These are phyloP conservation scores for Tulasnella sp. DNA, from an alignment of 768 basidiomycete species.

Conservation along the genomic window DNA sequence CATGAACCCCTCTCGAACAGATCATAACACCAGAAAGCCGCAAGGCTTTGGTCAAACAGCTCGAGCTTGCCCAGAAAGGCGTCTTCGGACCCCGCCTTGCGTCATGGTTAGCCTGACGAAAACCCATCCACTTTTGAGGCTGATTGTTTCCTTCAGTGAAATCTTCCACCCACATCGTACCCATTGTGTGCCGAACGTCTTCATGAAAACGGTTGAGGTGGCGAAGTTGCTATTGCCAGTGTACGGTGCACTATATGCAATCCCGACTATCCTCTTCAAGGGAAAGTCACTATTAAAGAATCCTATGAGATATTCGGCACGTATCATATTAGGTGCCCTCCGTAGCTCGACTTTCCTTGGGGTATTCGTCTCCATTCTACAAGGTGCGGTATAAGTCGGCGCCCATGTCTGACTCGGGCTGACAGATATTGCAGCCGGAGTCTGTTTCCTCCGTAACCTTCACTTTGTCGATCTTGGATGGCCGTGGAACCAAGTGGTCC, in stretches of 20 bases:
- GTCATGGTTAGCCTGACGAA: conserved; percentile 1
- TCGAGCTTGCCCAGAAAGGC: not conserved
- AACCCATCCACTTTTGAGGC: not conserved
- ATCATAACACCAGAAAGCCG: conserved; percentile 6
- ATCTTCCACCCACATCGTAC: conserved; percentile 4
- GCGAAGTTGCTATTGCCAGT: conserved; percentile 54
- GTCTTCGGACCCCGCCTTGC: not conserved
- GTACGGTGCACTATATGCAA: conserved; percentile 81
- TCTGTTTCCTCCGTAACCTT: conserved; percentile 1
- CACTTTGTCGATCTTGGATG: not conserved
- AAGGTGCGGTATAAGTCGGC: conserved; percentile 39
- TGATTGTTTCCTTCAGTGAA: conserved; percentile 2
- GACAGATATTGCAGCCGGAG: not conserved
- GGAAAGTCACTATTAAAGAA: conserved; percentile 48
- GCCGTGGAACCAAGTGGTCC: conserved; percentile 1
- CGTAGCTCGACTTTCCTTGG: conserved; percentile 86
- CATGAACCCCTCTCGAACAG: not conserved
- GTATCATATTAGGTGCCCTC: conserved; percentile 55
- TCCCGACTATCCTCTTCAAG: conserved; percentile 78
- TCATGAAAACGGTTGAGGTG: conserved; percentile 8
- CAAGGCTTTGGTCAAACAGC: not conserved
- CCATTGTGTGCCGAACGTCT: conserved; percentile 3
- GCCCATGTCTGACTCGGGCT: not conserved
- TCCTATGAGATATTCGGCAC: conserved; percentile 52
- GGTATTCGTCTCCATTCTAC: conserved; percentile 66